Percentiles rank a stretch among this genome's conserved stretches.
Conservation (phyloP, 2,329 filamentous ascomycete species). For the Nothopassalora personata region DNA sequence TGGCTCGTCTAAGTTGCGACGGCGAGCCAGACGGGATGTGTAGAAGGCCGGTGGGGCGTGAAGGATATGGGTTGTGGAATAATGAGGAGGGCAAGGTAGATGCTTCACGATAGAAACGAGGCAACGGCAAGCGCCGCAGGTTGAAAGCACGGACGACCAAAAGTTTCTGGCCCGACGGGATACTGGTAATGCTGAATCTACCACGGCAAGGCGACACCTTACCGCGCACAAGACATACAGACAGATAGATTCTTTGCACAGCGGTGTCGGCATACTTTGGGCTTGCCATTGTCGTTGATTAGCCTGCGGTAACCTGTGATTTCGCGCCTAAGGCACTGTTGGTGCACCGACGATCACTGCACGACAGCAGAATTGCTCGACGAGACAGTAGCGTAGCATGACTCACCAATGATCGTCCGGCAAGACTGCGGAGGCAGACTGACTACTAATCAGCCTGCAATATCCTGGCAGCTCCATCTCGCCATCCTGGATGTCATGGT, state of each 20-base stretch:
- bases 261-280: no score
- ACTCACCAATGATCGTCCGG: slow-evolving; percentile 1
- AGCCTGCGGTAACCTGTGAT: no score
- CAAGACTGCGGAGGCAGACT: neutral
- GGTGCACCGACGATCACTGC: neutral
- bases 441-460: slow-evolving; percentile 1
- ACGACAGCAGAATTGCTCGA: slow-evolving; percentile 4
- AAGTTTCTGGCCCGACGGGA: no score
- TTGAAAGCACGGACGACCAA: neutral
- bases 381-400: slow-evolving; percentile 3
- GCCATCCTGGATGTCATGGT: no score
- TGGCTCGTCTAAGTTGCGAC: slow-evolving; percentile 25
- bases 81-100: neutral
- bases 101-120: neutral
- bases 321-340: no score
- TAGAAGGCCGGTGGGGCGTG: neutral
- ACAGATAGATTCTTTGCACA: neutral
- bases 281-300: no score
- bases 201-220: neutral
- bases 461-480: neutral
- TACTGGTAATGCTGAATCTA: neutral
- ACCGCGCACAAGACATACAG: neutral
- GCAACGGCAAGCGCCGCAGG: neutral
- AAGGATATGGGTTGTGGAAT: neutral
- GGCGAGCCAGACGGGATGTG: slow-evolving; percentile 29